A percentile compares a stretch with the other conserved stretches of the same genome.
Conservation (phyloP, 2,329 filamentous ascomycete species). For the Tolypocladium nubicola region DNA sequence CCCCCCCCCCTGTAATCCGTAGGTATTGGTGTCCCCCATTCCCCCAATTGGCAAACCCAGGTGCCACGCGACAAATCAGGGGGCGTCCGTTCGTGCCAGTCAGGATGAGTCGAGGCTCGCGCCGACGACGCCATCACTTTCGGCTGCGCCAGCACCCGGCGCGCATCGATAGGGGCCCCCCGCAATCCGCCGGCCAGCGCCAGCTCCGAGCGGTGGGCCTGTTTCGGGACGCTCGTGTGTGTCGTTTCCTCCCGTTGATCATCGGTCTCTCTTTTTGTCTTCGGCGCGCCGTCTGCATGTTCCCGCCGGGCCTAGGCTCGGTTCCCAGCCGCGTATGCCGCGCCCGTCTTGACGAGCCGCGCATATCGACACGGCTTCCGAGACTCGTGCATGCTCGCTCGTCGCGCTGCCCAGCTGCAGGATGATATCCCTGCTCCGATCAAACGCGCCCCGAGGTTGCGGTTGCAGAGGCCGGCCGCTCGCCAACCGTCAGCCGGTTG, state of each 20-base stretch:
- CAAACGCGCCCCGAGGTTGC: too few relatives aligned
- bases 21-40: background rate
- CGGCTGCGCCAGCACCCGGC: background rate
- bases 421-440: too few relatives aligned
- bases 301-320: too few relatives aligned
- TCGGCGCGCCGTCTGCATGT: too few relatives aligned
- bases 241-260: too few relatives aligned
- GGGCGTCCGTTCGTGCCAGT: background rate
- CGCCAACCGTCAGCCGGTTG: too few relatives aligned
- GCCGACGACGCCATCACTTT: background rate
- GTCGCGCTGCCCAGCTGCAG: too few relatives aligned
- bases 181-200: background rate
- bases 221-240: too few relatives aligned
- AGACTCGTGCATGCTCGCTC: background rate
- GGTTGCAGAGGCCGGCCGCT: too few relatives aligned
- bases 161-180: background rate
- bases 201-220: background rate
- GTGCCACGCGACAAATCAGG: background rate
- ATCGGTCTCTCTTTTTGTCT: too few relatives aligned
- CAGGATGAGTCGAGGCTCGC: background rate
- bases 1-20: background rate
- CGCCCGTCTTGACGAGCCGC: background rate
- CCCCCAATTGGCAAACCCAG: background rate
- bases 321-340: too few relatives aligned
- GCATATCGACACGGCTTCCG: background rate